These are phyloP conservation scores for Acacia crassicarpa DNA, from an alignment of 306 rosid genomes.

Conservation along the genomic window DNA sequence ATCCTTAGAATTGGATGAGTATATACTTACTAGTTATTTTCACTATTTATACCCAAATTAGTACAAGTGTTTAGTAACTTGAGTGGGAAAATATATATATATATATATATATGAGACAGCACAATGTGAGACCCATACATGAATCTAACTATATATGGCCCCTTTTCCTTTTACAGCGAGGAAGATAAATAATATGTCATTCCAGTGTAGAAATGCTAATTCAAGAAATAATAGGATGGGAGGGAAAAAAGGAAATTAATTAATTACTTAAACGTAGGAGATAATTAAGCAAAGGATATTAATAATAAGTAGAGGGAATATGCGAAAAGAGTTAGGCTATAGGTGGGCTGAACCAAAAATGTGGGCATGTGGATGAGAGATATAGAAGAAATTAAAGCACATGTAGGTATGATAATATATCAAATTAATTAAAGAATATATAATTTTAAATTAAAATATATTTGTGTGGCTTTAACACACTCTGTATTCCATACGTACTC, in stretches of 20 bases:
- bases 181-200: no score
- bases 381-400: conserved; percentile 68
- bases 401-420: conserved; percentile 50
- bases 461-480: conserved; percentile 46
- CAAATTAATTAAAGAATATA: conserved; percentile 37
- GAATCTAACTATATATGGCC: background rate
- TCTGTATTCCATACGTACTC: conserved; percentile 5
- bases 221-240: background rate
- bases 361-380: conserved; percentile 60
- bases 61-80: no score
- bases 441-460: background rate
- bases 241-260: background rate
- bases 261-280: background rate
- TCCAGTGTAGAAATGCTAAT: background rate
- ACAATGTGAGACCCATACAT: background rate
- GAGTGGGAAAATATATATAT: no score
- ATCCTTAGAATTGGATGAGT: no score
- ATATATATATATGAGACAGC: no score
- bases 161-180: background rate
- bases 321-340: conserved; percentile 7
- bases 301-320: background rate
- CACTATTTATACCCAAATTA: background rate
- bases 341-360: conserved; percentile 39
- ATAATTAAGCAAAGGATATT: background rate
- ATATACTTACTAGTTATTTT: conserved; percentile 7